phyloP scores from a whole-genome alignment of 805 yeast species.

The Candida broadrunensis region DNA sequence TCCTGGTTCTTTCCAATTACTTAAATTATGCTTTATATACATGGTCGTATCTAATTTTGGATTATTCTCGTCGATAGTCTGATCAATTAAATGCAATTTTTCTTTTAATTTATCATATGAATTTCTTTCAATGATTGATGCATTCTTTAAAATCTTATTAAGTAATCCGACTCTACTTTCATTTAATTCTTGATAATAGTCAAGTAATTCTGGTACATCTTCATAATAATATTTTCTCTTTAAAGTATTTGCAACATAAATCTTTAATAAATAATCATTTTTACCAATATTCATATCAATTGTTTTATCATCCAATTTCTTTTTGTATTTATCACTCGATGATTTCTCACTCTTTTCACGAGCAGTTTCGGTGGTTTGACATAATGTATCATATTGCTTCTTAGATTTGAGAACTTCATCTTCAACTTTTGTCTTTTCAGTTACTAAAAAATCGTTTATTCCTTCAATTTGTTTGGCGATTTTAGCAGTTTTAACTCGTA shows the following conservation, averaged over 20 bases:
- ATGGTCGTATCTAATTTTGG: conserved; percentile 79
- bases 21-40: conserved; percentile 85
- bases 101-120: conserved; percentile 45
- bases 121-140: conserved; percentile 56
- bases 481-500: conserved; percentile 51
- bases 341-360: conserved; percentile 70
- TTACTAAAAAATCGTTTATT: conserved; percentile 57
- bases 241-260: conserved; percentile 81
- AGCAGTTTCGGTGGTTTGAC: conserved; percentile 76
- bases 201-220: conserved; percentile 88
- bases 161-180: conserved; percentile 72
- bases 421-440: conserved; percentile 46
- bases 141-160: conserved; percentile 65
- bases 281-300: conserved; percentile 85
- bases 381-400: conserved; percentile 73
- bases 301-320: conserved; percentile 60
- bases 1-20: conserved; percentile 77
- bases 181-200: conserved; percentile 77
- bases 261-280: conserved; percentile 74
- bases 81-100: conserved; percentile 49
- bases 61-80: conserved; percentile 63
- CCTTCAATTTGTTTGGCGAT: conserved; percentile 54
- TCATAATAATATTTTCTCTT: conserved; percentile 92
- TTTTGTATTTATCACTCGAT: conserved; percentile 45
- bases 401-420: conserved; percentile 64